These are phyloP conservation scores for Saccharomyces uvarum DNA, from an alignment of 1,139 yeast species.

Conservation along the genomic window DNA sequence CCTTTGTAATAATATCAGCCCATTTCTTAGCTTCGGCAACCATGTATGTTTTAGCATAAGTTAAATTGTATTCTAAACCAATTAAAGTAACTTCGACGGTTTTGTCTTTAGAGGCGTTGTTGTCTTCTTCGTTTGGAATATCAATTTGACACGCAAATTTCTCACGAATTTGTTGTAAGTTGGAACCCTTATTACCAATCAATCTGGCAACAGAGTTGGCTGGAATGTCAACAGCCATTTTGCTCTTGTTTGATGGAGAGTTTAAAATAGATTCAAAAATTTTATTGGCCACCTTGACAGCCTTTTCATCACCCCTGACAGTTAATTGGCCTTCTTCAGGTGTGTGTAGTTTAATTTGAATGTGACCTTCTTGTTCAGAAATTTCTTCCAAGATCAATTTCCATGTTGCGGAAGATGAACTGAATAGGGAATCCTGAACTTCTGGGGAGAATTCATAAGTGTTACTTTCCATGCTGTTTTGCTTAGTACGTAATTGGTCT, in stretches of 20 bases:
- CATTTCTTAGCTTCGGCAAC: conserved; percentile 57
- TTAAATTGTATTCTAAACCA: conserved; percentile 77
- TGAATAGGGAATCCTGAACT: conserved; percentile 51
- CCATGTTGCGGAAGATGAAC: conserved; percentile 24
- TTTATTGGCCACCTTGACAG: conserved; percentile 24
- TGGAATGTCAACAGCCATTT: conserved; percentile 53
- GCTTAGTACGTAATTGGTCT: conserved; percentile 51
- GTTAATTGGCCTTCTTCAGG: conserved; percentile 27
- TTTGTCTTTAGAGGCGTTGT: conserved; percentile 35
- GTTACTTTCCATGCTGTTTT: conserved; percentile 46
- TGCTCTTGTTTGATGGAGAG: conserved; percentile 22
- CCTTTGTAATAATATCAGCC: conserved; percentile 71
- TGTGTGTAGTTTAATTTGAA: conserved; percentile 33
- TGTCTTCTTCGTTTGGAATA: conserved; percentile 34
- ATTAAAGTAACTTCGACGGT: conserved; percentile 53
- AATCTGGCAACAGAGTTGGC: conserved; percentile 62
- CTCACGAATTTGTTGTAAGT: conserved; percentile 61
- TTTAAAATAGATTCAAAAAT: conserved; percentile 22
- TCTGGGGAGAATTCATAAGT: conserved; percentile 46
- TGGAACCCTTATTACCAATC: conserved; percentile 83
- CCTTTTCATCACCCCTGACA: conserved; percentile 30
- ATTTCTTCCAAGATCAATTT: conserved; percentile 34
- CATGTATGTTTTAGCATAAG: conserved; percentile 60
- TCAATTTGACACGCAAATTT: conserved; percentile 76
- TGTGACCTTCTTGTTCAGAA: conserved; percentile 42